Base-by-base conservation (phyloP, 106 monocot genomes). In the Ottelia alismoides region DNA sequence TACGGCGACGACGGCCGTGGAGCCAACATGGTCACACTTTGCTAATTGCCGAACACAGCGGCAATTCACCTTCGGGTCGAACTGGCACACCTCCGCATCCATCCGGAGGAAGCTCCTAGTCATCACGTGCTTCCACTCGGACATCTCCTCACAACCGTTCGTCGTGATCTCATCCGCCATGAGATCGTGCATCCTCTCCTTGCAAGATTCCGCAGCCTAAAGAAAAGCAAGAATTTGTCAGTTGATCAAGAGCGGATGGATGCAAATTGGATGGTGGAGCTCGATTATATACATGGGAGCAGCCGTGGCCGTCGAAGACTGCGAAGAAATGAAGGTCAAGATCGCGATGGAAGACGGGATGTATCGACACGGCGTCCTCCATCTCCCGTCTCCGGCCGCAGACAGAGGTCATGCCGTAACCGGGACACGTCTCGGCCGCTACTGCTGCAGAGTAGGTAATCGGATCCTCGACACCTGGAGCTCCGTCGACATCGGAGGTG, bases 251-350 rank as follows among this genome's bases (percentile, higher is more conserved):
- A 20, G 11, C n/a, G n/a, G n/a, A n/a, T n/a, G n/a, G n/a, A n/a
- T n/a, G n/a, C n/a, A n/a, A n/a, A n/a, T n/a, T n/a, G 7, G 20
- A 50, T 23, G 49, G 24, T 9, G 20, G 24, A 1, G 20, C 49
- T 17, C 1, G 49, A 19, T 28, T 11, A 9, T 74, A 27, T 60
- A 88, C 88, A 69, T 90, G 90, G 28, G 84, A 90, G 75, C 90
- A 90, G 4, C 90, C 90, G 30, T 90, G 84, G 53, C 90, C 90
- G 58, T 84, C 90, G 61, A 53, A 90, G 16, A 90, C 80, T 9
- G 74, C 90, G 53, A 81, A 90, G 69, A 80, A 84, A 49, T 91
- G 74, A 16, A 62, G 27, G 4, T 21, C 31, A n/a, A 47, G 30
- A 69, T 1, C n/a, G 2, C 12, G 20, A 81, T 55, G 27, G 80